Percentiles rank a stretch among this genome's conserved stretches.
These are phyloP conservation scores for Abrus precatorius DNA, from an alignment of 306 rosid species.

Conservation along the genomic window DNA sequence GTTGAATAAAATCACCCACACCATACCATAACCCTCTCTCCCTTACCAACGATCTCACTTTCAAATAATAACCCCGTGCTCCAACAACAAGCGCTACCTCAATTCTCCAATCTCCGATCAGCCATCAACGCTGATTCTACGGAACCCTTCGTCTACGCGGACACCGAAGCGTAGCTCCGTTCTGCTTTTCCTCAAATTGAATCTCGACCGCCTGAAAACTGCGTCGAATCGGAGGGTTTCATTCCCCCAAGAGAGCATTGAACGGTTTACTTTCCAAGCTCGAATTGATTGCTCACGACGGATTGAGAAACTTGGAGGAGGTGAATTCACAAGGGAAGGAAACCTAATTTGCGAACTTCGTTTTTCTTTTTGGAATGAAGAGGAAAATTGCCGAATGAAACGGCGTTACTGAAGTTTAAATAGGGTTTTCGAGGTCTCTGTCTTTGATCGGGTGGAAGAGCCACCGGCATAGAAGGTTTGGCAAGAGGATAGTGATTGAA, in stretches of 20 bases:
- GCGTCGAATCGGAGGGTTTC: conserved; percentile 40
- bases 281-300: conserved; percentile 7
- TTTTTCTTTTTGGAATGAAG: neutral
- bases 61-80: conserved; percentile 7
- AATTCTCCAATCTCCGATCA: conserved; percentile 35
- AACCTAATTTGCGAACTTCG: conserved; percentile 43
- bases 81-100: neutral
- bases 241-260: neutral
- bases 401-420: conserved; percentile 20
- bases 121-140: neutral
- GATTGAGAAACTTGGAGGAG: conserved; percentile 11
- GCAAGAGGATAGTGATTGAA: conserved; percentile 20
- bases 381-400: conserved; percentile 32
- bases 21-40: neutral
- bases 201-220: neutral
- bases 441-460: conserved; percentile 6
- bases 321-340: neutral
- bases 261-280: conserved; percentile 32
- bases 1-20: neutral
- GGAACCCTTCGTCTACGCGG: neutral
- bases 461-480: neutral
- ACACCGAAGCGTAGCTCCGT: neutral
- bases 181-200: neutral
- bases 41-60: conserved; percentile 21
- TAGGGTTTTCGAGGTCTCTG: conserved; percentile 39